Conservation (phyloP, 306 rosid species). For the Dryas octopetala region DNA sequence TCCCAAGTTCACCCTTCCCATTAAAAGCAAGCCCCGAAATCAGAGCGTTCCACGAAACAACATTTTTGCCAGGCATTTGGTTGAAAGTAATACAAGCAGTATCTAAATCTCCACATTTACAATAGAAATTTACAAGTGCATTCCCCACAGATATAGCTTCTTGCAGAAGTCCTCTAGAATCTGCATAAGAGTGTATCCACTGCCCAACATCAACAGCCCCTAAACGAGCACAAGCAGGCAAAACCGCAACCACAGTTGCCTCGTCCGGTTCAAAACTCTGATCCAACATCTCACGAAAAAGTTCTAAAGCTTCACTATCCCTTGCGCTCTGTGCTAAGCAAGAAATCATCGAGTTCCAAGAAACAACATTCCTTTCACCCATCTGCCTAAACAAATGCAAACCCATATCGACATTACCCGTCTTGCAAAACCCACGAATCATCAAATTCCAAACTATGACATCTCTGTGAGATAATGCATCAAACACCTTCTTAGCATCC, state of each 20-base stretch:
- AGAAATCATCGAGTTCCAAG: slow-evolving; percentile 83
- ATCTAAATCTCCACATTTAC: slow-evolving; percentile 65
- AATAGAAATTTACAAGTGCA: slow-evolving; percentile 64
- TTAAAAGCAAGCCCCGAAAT: slow-evolving; percentile 76
- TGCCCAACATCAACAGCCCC: slow-evolving; percentile 63
- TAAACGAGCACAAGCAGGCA: slow-evolving; percentile 73
- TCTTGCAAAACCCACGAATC: slow-evolving; percentile 67
- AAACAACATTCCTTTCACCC: slow-evolving; percentile 56
- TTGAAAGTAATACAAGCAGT: slow-evolving; percentile 48
- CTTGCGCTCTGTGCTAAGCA: slow-evolving; percentile 43
- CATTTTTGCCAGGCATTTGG: slow-evolving; percentile 50
- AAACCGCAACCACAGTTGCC: slow-evolving; percentile 59
- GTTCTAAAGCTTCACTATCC: slow-evolving; percentile 49
- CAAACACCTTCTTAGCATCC: slow-evolving; percentile 68
- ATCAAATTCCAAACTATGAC: slow-evolving; percentile 71
- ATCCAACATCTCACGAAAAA: slow-evolving; percentile 59
- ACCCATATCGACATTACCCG: slow-evolving; percentile 50
- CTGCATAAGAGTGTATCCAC: slow-evolving; percentile 55
- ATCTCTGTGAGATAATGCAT: slow-evolving; percentile 50
- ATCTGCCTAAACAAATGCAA: slow-evolving; percentile 52
- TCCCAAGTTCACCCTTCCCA: slow-evolving; percentile 69
- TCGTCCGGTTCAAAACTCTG: slow-evolving; percentile 65
- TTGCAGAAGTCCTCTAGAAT: slow-evolving; percentile 31
- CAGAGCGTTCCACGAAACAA: slow-evolving; percentile 74
- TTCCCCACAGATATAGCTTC: slow-evolving; percentile 54